Conservation (phyloP, 345 rosid species). For the Euclidium syriacum region DNA sequence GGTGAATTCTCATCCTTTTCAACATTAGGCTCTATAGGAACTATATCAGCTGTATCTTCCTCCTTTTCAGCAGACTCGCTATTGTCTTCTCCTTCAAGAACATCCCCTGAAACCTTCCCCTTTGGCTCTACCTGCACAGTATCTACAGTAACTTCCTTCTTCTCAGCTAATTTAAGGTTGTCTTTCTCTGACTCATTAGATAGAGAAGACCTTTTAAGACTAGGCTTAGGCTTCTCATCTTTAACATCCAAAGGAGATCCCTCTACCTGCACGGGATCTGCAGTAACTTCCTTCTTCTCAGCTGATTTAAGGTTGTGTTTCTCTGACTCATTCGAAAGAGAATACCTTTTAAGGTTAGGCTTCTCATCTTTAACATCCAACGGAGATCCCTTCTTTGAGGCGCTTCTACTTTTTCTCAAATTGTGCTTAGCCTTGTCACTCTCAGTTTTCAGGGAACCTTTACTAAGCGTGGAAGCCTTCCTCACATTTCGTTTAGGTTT, state of each 20-base stretch:
- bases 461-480: slow-evolving; percentile 40
- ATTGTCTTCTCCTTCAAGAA: neutral
- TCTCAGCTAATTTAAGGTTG: slow-evolving; percentile 34
- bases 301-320: slow-evolving; percentile 30
- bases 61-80: slow-evolving; percentile 20
- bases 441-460: slow-evolving; percentile 39
- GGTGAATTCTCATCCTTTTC: slow-evolving; percentile 21
- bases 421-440: slow-evolving; percentile 43
- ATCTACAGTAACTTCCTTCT: slow-evolving; percentile 22
- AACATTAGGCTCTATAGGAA: slow-evolving; percentile 25
- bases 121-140: slow-evolving; percentile 28
- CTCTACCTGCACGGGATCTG: slow-evolving; percentile 22
- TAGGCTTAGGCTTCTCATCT: slow-evolving; percentile 39
- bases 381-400: slow-evolving; percentile 36
- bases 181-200: slow-evolving; percentile 32
- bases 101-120: slow-evolving; percentile 20
- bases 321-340: slow-evolving; percentile 32
- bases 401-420: slow-evolving; percentile 38
- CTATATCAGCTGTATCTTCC: slow-evolving; percentile 22
- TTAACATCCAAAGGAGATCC: slow-evolving; percentile 34
- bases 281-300: slow-evolving; percentile 33
- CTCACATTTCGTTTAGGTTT: slow-evolving; percentile 47
- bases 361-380: slow-evolving; percentile 41
- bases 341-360: slow-evolving; percentile 37
- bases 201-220: slow-evolving; percentile 34